Evolutionary conservation across 2,329 filamentous ascomycete genomes (phyloP).

Genomic region (Erysiphe pulchra): DNA sequence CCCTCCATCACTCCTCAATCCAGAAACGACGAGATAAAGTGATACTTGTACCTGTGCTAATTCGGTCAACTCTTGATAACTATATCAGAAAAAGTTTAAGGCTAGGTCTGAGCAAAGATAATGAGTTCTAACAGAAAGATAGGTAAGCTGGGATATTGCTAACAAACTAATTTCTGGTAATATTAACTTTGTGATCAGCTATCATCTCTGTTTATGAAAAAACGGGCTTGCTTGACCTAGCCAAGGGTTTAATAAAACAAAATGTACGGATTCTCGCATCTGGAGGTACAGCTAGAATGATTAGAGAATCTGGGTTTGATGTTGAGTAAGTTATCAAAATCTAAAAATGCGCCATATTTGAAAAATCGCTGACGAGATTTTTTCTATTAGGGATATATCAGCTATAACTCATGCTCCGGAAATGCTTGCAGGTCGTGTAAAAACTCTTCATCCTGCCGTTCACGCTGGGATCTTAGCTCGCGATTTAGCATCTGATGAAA

Average conservation of each 20-base stretch:
- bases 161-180: background rate
- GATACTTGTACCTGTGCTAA: too few relatives aligned
- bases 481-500: slow-evolving; percentile 83
- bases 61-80: too few relatives aligned
- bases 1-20: too few relatives aligned
- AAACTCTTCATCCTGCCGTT: slow-evolving; percentile 84
- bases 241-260: slow-evolving; percentile 69
- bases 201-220: slow-evolving; percentile 98
- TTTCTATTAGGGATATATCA: slow-evolving; percentile 52
- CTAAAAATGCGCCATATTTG: background rate
- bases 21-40: too few relatives aligned
- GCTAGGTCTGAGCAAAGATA: background rate
- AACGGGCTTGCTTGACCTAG: slow-evolving; percentile 78
- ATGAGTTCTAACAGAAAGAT: slow-evolving; percentile 1
- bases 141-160: background rate
- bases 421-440: slow-evolving; percentile 79
- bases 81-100: too few relatives aligned
- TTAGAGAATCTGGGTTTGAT: slow-evolving; percentile 81
- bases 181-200: slow-evolving; percentile 20
- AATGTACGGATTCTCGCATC: slow-evolving; percentile 85
- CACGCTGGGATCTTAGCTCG: slow-evolving; percentile 69
- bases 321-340: slow-evolving; percentile 46
- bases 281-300: slow-evolving; percentile 86
- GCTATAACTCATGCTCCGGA: slow-evolving; percentile 92
- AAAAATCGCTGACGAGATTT: background rate